phyloP scores from a whole-genome alignment of 495 filamentous ascomycete species.

The Polyplosphaeria fusca region DNA sequence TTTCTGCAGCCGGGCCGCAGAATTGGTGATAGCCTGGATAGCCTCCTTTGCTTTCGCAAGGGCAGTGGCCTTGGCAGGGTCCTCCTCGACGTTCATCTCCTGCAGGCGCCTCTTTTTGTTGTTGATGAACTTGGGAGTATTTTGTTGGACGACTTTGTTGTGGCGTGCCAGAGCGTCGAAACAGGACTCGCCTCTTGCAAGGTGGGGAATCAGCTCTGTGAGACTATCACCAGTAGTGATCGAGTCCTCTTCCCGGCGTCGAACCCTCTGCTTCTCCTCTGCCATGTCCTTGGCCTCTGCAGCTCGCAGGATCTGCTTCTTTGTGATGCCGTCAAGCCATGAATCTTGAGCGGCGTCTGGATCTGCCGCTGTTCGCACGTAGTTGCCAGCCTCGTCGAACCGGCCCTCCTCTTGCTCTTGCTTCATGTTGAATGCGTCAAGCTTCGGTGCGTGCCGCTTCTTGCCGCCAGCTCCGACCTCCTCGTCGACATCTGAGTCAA shows the following conservation, averaged over 20 bases:
- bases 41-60: conserved; percentile 65
- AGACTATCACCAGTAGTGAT: conserved; percentile 72
- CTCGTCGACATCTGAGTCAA: conserved; percentile 69
- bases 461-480: conserved; percentile 85
- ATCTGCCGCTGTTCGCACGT: conserved; percentile 81
- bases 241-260: conserved; percentile 67
- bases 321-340: conserved; percentile 88
- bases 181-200: conserved; percentile 83
- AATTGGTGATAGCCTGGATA: conserved; percentile 80
- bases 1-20: conserved; percentile 78
- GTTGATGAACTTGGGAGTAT: conserved; percentile 57
- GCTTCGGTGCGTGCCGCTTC: conserved; percentile 91
- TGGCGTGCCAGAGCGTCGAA: conserved; percentile 84
- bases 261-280: conserved; percentile 68
- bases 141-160: conserved; percentile 64
- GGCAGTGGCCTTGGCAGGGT: conserved; percentile 58
- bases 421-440: conserved; percentile 95
- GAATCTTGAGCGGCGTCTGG: conserved; percentile 86
- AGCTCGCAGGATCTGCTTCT: conserved; percentile 86
- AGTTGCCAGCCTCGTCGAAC: conserved; percentile 90
- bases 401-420: conserved; percentile 86
- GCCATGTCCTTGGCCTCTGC: conserved; percentile 84
- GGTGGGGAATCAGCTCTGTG: conserved; percentile 61
- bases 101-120: conserved; percentile 55
- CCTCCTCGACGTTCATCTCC: conserved; percentile 68